phyloP scores from a whole-genome alignment of 1,284 basidiomycete species.

The Irpex sp. region DNA sequence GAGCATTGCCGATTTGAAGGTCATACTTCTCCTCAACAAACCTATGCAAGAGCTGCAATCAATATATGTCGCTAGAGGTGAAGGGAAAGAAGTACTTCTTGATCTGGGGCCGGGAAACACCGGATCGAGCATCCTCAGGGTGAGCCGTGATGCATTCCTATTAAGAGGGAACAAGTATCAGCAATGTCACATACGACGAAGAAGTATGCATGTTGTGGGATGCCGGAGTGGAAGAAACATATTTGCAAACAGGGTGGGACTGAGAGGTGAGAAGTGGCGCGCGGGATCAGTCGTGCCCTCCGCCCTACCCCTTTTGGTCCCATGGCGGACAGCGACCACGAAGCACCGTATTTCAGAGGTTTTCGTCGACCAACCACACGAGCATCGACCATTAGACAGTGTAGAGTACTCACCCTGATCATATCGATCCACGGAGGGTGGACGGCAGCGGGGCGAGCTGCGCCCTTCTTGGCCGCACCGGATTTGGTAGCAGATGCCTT shows the following conservation, averaged over 20 bases:
- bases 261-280: conserved; percentile 27
- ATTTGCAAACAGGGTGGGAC: conserved; percentile 14
- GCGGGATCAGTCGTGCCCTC: conserved; percentile 33
- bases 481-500: conserved; percentile 25
- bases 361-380: background rate
- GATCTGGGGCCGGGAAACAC: conserved; percentile 89
- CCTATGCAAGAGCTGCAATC: conserved; percentile 28
- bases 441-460: conserved; percentile 38
- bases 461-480: conserved; percentile 31
- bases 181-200: background rate
- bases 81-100: conserved; percentile 64
- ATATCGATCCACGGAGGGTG: conserved; percentile 76
- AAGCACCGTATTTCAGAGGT: conserved; percentile 1
- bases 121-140: conserved; percentile 75
- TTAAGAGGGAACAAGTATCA: conserved; percentile 16
- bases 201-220: background rate
- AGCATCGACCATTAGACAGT: conserved; percentile 2
- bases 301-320: conserved; percentile 42
- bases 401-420: conserved; percentile 60
- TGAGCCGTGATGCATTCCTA: conserved; percentile 81
- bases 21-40: conserved; percentile 80
- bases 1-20: conserved; percentile 73
- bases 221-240: conserved; percentile 3
- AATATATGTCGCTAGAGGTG: background rate
- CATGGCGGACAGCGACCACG: conserved; percentile 11